Base-by-base conservation (phyloP, 176 grass and related monocot genomes). In the Bonia amplexicaulis region DNA sequence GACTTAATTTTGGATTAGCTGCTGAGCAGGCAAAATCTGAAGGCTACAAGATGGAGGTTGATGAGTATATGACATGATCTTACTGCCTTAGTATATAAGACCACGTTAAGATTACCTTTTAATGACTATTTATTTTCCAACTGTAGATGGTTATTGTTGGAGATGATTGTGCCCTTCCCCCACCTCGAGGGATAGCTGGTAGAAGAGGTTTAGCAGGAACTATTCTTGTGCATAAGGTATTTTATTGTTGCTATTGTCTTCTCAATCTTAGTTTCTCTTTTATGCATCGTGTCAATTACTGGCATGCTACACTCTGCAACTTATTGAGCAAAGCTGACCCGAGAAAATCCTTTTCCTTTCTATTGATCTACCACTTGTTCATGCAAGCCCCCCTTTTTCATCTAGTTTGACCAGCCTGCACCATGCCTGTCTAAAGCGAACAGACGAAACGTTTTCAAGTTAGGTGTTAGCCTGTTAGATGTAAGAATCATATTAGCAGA, bases 1-100 rank as follows among this genome's bases (percentile, higher is more conserved):
- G 97, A 84, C 97, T 99, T 63, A 99, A 99, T 92, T 99, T 99
- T 92, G 97, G 97, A 80, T 89, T 99, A 83, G 97, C 97, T 73
- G 93, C 93, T 84, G 97, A 99, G 84, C 88, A 99, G 88, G 97
- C 97, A 66, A 99, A 99, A 90, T 95, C 97, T 86, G 93, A 96
- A 90, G 97, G 97, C 79, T 99, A 96, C 79, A 96, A 94, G 86
- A 91, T 99, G 52, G 96, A 99, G 97, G 97, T 99, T 75, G 53
- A 76, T 63, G 22, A 70, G 61, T 71, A 84, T 44, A 69, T 47
- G 20, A 17, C 33, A 87, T 37, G 35, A 37, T 47, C 53, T 64
- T 76, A 62, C 42, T 47, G 17, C 41, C 35, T 80, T 75, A 12
- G 0, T 76, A 13, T 87, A 9, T 16, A 45, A 46, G 19, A 60